Base-by-base conservation (phyloP, 2,329 filamentous ascomycete genomes). In the Byssothecium circinans region DNA sequence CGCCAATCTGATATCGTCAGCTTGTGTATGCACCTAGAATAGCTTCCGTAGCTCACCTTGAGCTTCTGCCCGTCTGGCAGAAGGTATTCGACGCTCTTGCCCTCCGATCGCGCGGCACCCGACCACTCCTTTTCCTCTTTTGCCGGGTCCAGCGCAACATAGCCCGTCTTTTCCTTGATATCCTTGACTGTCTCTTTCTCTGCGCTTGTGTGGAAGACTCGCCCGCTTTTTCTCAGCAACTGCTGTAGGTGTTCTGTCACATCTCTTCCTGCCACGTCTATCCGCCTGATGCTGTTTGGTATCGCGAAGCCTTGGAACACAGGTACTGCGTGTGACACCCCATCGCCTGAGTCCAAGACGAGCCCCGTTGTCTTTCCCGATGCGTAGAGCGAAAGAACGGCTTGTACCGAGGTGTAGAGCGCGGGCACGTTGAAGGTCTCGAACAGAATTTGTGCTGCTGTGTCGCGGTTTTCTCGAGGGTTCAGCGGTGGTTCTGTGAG, bases 391-490 rank as follows among this genome's bases (percentile, higher is more conserved):
- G 92, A 96, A 47, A 99, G 83, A 17, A 97, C 91, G 1, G 94
- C 94, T 77, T 99, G 94, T 59, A 99, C 96, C 2, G 91, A 96
- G 46, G 90, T 96, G 76, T 96, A 96, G 37, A 97, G 80, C 3
- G 94, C 94, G 11, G 94, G 94, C 10, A 97, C 92, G 69, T 97
- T 97, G 80, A 97, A 97, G 2, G 92, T 96, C 76, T 99, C 94
- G 74, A 99, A 99, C 47, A 99, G 84, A 57, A 99, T 95, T 73
- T 99, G 94, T 34, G 94, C 94, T 32, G 94, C 94, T 7, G 87
- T 95, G 70, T 99, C 94, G 68, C 94, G 89, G 75, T 99, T 97
- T 72, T 88, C 87, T 72, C 91, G 86, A 27, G 94, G 94, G 74
- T 99, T 99, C 58, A 99, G 79, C 33, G 94, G 94, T 41, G 94